A percentile compares a stretch with the other conserved stretches of the same genome.
These are phyloP conservation scores for Arbutus unedo DNA, from an alignment of 148 eudicot genomes.

Conservation along the genomic window DNA sequence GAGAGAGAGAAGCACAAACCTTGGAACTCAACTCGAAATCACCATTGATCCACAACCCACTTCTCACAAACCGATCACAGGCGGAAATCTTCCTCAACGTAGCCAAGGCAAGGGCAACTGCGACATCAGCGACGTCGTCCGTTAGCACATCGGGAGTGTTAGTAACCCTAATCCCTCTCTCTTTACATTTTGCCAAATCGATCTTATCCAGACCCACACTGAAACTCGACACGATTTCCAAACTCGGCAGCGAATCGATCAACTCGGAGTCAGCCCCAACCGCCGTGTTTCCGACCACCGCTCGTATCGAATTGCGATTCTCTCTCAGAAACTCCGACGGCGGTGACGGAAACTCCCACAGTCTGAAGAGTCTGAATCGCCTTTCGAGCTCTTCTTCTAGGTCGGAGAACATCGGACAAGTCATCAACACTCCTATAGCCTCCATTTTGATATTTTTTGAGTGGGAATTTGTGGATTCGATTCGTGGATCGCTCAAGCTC, in stretches of 20 bases:
- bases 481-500: too few species aligned
- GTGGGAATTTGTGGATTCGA: too few species aligned
- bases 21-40: constrained; percentile 41
- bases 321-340: constrained; percentile 22
- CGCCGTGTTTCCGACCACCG: constrained; percentile 44
- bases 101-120: constrained; percentile 42
- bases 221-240: constrained; percentile 56
- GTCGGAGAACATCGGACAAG: background rate
- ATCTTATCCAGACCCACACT: constrained; percentile 73
- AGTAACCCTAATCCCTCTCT: constrained; percentile 60
- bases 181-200: constrained; percentile 47
- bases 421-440: background rate
- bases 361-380: constrained; percentile 20
- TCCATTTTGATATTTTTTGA: background rate
- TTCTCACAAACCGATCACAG: constrained; percentile 43
- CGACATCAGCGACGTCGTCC: constrained; percentile 68
- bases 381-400: constrained; percentile 4
- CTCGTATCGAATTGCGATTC: constrained; percentile 34
- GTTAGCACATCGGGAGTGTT: constrained; percentile 64
- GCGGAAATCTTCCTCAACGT: constrained; percentile 47
- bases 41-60: constrained; percentile 43
- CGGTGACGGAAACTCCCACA: background rate
- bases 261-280: constrained; percentile 46
- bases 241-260: constrained; percentile 54
- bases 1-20: constrained; percentile 26